Evolutionary conservation across 1,284 basidiomycete species (phyloP), one percentile per base, ranked within the genome.

Genomic region (Moesziomyces parantarcticus): DNA sequence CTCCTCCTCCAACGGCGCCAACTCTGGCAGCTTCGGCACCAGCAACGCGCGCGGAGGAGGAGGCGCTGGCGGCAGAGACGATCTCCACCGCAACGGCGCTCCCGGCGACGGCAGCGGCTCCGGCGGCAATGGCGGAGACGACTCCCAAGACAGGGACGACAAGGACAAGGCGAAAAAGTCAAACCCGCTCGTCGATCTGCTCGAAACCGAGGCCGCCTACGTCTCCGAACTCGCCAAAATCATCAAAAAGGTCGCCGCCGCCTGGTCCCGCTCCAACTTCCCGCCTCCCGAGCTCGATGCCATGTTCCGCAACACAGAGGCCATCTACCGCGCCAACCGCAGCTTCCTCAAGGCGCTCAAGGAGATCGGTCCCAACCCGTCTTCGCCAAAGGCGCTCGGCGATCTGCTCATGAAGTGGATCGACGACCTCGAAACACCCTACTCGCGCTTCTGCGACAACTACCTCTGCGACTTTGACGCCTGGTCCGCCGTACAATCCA

Each of bases 401-500:
- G 96, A 98, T 84, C 86, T 99, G 48, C 87, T 99, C 61, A 97
- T 98, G 92, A 90, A 92, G 85, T 99, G 95, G 96, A 94, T 96
- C 76, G 78, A 89, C 85, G 63, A 66, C 46, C 71, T 83, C 43
- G 92, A 94, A 66, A 87, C 87, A 8, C 92, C 97, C 1, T 99
- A 99, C 84, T 89, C 89, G 52, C 88, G 88, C 49, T 99, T 96
- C 84, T 89, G 89, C 72, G 87, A 88, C 42, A 90, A 89, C 69
- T 97, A 89, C 81, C 86, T 89, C 61, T 84, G 86, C 50, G 92
- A 92, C 6, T 97, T 97, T 77, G 93, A 98, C 83, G 84, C 85
- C 0, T 97, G 92, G 91, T 86, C 89, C 1, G 90, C 90, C 13
- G 90, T 97, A 32, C 88, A 88, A 69, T 87, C 87, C 46, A 98